These are phyloP conservation scores for Aspergillus unguis DNA, from an alignment of 2,329 filamentous ascomycete species.

Conservation along the genomic window DNA sequence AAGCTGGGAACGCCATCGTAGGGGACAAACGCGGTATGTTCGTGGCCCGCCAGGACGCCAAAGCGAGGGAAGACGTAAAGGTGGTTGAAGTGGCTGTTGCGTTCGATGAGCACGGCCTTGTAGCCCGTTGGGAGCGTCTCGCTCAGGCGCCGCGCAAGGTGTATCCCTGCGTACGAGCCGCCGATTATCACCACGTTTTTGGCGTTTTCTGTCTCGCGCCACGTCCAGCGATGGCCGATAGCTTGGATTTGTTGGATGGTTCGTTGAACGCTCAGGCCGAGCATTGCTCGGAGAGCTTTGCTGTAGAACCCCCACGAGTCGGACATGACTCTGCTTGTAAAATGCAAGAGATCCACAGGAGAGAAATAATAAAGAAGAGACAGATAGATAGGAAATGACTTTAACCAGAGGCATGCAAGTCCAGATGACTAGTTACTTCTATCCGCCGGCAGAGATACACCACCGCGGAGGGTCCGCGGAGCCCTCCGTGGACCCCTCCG, in stretches of 20 bases:
- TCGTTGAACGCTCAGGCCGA: neutral
- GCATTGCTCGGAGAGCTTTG: neutral
- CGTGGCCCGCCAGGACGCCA: neutral
- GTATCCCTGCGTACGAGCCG: constrained; percentile 57
- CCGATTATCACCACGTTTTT: constrained; percentile 56
- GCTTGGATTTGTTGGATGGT: neutral
- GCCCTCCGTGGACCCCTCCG: neutral
- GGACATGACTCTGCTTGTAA: neutral
- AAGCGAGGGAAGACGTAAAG: constrained; percentile 4
- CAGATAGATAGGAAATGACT: neutral
- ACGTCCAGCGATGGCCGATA: neutral
- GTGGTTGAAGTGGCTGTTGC: constrained; percentile 10
- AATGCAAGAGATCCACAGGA: neutral
- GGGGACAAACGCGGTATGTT: constrained; percentile 11
- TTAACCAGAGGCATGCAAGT: neutral
- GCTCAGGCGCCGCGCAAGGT: constrained; percentile 49
- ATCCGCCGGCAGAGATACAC: neutral
- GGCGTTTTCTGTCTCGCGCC: constrained; percentile 7
- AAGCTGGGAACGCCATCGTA: neutral
- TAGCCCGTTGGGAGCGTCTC: constrained; percentile 46
- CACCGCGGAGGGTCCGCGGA: neutral
- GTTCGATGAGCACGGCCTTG: constrained; percentile 8
- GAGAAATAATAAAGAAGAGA: neutral
- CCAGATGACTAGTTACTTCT: neutral
- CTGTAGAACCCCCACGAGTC: neutral